Base-by-base conservation (phyloP, 2,329 filamentous ascomycete species). In the Epichloe gansuensis region DNA sequence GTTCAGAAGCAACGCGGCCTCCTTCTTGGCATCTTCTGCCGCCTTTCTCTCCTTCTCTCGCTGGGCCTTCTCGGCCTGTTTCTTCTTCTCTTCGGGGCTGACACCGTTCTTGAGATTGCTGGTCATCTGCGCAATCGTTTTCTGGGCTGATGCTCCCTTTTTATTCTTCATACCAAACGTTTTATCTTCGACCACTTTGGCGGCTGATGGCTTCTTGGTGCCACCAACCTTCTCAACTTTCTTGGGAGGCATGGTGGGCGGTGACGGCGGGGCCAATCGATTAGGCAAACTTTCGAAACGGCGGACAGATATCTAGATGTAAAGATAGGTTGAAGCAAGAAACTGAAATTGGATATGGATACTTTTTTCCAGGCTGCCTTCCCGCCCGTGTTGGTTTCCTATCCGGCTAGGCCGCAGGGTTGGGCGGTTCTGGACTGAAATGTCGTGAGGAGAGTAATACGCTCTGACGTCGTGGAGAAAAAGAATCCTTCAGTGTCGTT, bases 101-200 rank as follows among this genome's bases (percentile, higher is more conserved):
- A 89, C 88, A 60, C 85, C 83, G 52, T 79, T 77, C 59, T 85
- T 82, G 50, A 83, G 78, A 62, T 89, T 85, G 46, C 83, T 78
- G 59, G 83, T 74, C 67, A 98, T 80, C 63, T 89, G 87, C 54
- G 87, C 84, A 66, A 98, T 97, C 60, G 90, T 82, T 71, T 84
- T 95, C 72, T 97, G 88, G 51, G 89, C 91, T 50, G 81, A 84
- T 53, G 82, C 85, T 60, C 93, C 93, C 77, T 96, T 98, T 76
- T 98, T 98, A 67, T 98, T 98, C 74, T 98, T 98, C 93, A 98
- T 97, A 62, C 93, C 93, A 77, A 98, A 98, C 47, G 93, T 95
- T 74, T 91, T 93, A 76, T 98, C 93, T 57, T 93, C 89, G 57
- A 89, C 87, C 44, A 75, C 63, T 72, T 89, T 89, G 60, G 72